Percentiles rank a stretch among this genome's conserved stretches.
Evolutionary conservation across 2,329 filamentous ascomycete species (phyloP).

Genomic region (Colletotrichum tropicicola): DNA sequence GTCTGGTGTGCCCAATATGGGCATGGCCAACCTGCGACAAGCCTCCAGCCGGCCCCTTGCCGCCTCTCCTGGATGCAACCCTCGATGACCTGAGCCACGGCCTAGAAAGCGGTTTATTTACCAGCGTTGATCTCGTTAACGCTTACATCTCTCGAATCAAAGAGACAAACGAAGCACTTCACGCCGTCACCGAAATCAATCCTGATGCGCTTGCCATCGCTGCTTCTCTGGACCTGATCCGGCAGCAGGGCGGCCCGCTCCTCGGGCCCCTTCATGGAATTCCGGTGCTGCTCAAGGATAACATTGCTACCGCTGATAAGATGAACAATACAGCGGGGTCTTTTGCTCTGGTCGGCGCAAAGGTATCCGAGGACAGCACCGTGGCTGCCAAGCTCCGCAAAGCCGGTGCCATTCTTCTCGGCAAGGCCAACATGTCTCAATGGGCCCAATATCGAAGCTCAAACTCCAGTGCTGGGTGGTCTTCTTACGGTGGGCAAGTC

Average conservation of each 20-base stretch:
- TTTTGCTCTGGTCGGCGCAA: conserved; percentile 67
- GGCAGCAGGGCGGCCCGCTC: conserved; percentile 17
- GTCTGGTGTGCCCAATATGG: background rate
- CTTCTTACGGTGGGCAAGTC: conserved; percentile 69
- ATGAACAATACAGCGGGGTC: conserved; percentile 74
- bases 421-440: conserved; percentile 71
- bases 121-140: conserved; percentile 40
- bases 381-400: conserved; percentile 67
- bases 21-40: background rate
- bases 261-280: conserved; percentile 63
- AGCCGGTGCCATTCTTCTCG: conserved; percentile 71
- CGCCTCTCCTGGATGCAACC: background rate
- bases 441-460: conserved; percentile 70
- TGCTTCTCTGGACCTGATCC: conserved; percentile 41
- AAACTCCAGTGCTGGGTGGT: conserved; percentile 71
- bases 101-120: conserved; percentile 37
- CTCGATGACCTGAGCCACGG: conserved; percentile 11
- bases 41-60: background rate
- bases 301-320: conserved; percentile 68
- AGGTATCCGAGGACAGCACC: conserved; percentile 63
- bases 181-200: conserved; percentile 44
- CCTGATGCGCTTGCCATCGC: conserved; percentile 49
- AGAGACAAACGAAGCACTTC: conserved; percentile 38
- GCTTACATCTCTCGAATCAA: conserved; percentile 43
- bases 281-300: conserved; percentile 73